Base-by-base conservation (phyloP, 495 filamentous ascomycete species). In the Xylaria sp. region DNA sequence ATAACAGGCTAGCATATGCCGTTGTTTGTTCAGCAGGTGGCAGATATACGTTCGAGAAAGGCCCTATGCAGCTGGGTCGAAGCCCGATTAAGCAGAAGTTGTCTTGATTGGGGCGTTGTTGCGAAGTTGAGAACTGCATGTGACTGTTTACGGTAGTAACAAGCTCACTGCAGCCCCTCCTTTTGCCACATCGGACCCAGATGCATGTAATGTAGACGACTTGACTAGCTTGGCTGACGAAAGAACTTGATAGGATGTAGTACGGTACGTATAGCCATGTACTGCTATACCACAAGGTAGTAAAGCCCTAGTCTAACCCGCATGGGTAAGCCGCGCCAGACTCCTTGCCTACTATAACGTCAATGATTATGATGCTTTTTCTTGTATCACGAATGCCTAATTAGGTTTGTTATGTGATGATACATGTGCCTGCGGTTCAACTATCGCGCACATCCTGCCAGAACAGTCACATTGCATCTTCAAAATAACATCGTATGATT, bases 401-500 rank as follows among this genome's bases (percentile, higher is more conserved):
- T 14, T 21, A n/a, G 5, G 1, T n/a, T 50, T 24, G 48, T 7
- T 26, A 12, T 26, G 11, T 50, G 46, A 21, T 21, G 46, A 50
- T 50, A 50, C n/a, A 50, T 50, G 17, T 21, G 26, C 21, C 37
- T n/a, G 31, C 3, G 8, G 31, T n/a, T 59, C 4, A 59, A 37
- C 33, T 21, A 59, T 59, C 57, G 14, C 5, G 17, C 52, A 21
- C 11, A 55, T 29, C 15, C 57, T 37, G n/a, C 37, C 41, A 40
- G 14, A 43, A 29, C 21, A 41, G 21, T 29, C 59, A 26, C 57
- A 37, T 59, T 24, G 8, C 57, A 37, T 58, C 31, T 37, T 37
- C 57, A 44, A 35, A 59, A 31, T 33, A 59, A 59, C 57, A 59
- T 37, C 57, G 37, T 33, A 59, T 33, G 52, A 31, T 55, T 55